These are phyloP conservation scores for Elsinoe batatas DNA, from an alignment of 2,329 filamentous ascomycete species.

Conservation along the genomic window DNA sequence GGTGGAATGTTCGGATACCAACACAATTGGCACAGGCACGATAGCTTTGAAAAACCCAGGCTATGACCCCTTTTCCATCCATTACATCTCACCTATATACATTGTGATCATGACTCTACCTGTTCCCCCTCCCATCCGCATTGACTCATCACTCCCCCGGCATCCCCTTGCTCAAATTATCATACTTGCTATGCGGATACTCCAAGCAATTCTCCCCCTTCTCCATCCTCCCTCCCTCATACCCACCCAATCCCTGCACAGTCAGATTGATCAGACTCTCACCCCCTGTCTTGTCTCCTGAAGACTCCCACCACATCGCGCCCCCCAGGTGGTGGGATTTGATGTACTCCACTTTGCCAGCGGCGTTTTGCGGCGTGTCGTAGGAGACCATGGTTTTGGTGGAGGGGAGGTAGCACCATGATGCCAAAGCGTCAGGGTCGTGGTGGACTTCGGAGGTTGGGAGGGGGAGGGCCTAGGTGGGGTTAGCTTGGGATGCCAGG, in stretches of 20 bases:
- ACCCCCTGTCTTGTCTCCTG: conserved; percentile 56
- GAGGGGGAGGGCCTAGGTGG: conserved; percentile 52
- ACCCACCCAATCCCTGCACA: conserved; percentile 32
- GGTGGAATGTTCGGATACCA: neutral
- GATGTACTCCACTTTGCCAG: conserved; percentile 63
- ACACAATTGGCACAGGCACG: neutral
- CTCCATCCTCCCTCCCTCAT: conserved; percentile 36
- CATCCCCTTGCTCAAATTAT: conserved; percentile 41
- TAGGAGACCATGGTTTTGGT: conserved; percentile 66
- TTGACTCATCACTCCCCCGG: conserved; percentile 22
- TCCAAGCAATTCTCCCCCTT: conserved; percentile 37
- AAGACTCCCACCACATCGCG: conserved; percentile 96
- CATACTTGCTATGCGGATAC: conserved; percentile 45
- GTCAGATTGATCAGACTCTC: conserved; percentile 51
- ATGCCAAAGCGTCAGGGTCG: conserved; percentile 57
- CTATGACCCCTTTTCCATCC: neutral
- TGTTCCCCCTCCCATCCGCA: neutral
- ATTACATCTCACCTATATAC: neutral
- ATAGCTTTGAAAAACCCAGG: neutral
- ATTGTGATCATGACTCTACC: neutral
- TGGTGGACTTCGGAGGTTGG: conserved; percentile 51
- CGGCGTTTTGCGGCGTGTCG: conserved; percentile 56
- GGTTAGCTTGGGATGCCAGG: neutral
- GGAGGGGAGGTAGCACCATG: conserved; percentile 62
- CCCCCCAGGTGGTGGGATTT: conserved; percentile 60